Base-by-base conservation (phyloP, 306 rosid genomes). In the Dryas drummondii region DNA sequence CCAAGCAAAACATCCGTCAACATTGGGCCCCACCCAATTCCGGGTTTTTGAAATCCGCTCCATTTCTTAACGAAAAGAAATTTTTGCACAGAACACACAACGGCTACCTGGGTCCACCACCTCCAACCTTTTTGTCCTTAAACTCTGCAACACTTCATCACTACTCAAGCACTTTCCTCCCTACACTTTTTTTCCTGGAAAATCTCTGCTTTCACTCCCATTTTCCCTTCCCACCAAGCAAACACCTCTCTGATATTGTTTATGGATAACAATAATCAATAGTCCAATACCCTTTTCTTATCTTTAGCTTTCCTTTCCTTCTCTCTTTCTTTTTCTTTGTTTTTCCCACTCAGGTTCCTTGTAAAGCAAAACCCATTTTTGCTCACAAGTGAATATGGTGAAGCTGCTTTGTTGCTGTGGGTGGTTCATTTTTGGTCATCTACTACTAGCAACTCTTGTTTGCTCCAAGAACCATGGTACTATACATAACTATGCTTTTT, bases 401-500 rank as follows among this genome's bases (percentile, higher is more conserved):
- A 87, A 64, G 88, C 84, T 63, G 61, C 84, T 82, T 69, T 76
- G 68, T 71, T 52, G 52, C 81, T 66, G 15, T 44, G 58, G 79
- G 60, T 78, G 88, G 63, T 72, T 76, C 70, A 46, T 83, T 52
- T 51, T 86, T 50, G 79, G 26, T 79, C 80, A 79, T 27, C 79
- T 93, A 12, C 78, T 87, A 19, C 79, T 73, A 16, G 82, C 89
- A 17, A 69, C 84, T 83, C 83, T 76, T 82, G 98, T 90, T 81
- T 79, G 73, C 91, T 86, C 96, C 76, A 91, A 84, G 78, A 53
- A 70, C 66, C 96, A 90, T 74, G 98, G 97, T 94, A 90, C 66
- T 56, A 17, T 50, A 32, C 3, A 32, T 32, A 48, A 65, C 59
- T 55, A 6, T 19, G 16, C 22, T 66, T 74, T 2, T 41, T 49